These are phyloP conservation scores for Coriaria nepalensis DNA, from an alignment of 306 rosid genomes.

Conservation along the genomic window DNA sequence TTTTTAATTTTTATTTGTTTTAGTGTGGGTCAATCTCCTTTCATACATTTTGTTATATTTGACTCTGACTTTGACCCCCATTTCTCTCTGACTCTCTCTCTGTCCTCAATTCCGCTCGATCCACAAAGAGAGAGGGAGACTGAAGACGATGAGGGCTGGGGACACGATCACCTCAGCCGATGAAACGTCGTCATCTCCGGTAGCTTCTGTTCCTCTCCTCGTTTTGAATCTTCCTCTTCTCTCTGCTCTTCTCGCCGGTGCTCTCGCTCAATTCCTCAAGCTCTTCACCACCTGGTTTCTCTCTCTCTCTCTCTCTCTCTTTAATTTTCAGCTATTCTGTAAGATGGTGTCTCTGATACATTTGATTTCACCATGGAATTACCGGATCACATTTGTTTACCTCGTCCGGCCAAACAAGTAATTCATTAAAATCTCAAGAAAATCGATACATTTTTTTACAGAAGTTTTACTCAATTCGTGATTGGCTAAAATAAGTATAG, in stretches of 20 bases:
- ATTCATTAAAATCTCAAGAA: too few relatives aligned
- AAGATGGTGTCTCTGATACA: too few relatives aligned
- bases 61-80: not conserved
- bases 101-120: not conserved
- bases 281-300: slow-evolving; percentile 80
- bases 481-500: too few relatives aligned
- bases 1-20: too few relatives aligned
- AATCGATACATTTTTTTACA: too few relatives aligned
- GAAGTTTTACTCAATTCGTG: too few relatives aligned
- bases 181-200: slow-evolving; percentile 19
- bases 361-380: too few relatives aligned
- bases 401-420: too few relatives aligned
- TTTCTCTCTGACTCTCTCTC: not conserved
- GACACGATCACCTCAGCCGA: slow-evolving; percentile 32
- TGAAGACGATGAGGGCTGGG: slow-evolving; percentile 38
- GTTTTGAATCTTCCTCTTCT: slow-evolving; percentile 49
- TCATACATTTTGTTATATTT: not conserved
- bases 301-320: slow-evolving; percentile 5
- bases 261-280: slow-evolving; percentile 86
- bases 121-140: not conserved
- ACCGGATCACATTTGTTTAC: too few relatives aligned
- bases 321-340: not conserved
- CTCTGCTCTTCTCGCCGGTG: slow-evolving; percentile 55
- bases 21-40: not conserved
- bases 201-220: slow-evolving; percentile 5